Conservation (phyloP, 441 rosid genomes). For the Daphne laureola region DNA sequence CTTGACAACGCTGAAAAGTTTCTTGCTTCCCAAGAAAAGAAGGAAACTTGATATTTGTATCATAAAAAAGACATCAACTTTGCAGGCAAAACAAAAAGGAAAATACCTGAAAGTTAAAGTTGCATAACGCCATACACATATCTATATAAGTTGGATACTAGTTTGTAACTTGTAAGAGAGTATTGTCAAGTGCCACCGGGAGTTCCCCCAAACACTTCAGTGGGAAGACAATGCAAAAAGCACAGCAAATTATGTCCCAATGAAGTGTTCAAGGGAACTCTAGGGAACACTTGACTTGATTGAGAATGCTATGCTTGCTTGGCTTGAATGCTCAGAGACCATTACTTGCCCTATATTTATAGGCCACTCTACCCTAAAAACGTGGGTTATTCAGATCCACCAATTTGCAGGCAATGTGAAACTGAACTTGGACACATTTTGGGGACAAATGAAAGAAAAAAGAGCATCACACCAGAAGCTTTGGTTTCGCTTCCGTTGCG, state of each 20-base stretch:
- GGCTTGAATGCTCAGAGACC: not conserved
- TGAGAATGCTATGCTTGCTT: not conserved
- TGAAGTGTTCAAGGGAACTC: conserved; percentile 50
- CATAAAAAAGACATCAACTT: not conserved
- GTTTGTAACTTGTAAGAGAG: conserved; percentile 1
- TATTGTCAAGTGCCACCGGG: conserved; percentile 22
- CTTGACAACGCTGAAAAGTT: too few relatives aligned
- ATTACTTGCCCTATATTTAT: not conserved
- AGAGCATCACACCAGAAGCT: not conserved
- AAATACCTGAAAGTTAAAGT: not conserved
- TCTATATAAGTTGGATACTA: not conserved
- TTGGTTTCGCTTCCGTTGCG: not conserved
- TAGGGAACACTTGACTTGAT: conserved; percentile 22
- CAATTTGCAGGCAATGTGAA: not conserved
- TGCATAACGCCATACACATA: not conserved
- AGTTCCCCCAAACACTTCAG: conserved; percentile 42
- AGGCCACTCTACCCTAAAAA: conserved; percentile 3
- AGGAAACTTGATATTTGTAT: too few relatives aligned
- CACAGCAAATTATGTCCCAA: conserved; percentile 7
- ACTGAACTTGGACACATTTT: conserved; percentile 20
- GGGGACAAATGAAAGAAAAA: conserved; percentile 11
- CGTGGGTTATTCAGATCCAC: not conserved
- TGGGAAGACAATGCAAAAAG: conserved; percentile 19
- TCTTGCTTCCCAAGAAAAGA: too few relatives aligned
- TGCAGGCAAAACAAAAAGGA: too few relatives aligned